These are phyloP conservation scores for Malus asiatica DNA, from an alignment of 306 rosid genomes.

Conservation along the genomic window DNA sequence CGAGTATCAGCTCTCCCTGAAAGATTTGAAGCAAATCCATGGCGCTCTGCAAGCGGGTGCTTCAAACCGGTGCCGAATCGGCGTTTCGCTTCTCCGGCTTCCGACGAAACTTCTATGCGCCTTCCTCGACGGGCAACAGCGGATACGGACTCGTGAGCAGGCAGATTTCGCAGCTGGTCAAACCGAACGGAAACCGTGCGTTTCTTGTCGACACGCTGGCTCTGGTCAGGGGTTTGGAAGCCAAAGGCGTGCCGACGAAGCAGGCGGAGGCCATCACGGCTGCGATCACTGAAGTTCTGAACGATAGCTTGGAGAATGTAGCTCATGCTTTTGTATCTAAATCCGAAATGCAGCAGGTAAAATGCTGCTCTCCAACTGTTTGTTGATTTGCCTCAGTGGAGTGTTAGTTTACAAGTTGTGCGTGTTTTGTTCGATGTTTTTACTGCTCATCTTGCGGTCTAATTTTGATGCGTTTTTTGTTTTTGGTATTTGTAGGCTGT, in stretches of 20 bases:
- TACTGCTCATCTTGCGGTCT: not conserved
- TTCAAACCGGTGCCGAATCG: conserved; percentile 2
- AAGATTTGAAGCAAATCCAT: not conserved
- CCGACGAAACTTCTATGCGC: not conserved
- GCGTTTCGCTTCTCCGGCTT: conserved; percentile 2
- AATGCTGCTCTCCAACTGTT: not conserved
- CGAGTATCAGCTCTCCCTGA: too few relatives aligned
- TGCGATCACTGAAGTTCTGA: conserved; percentile 41
- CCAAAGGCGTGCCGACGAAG: conserved; percentile 43
- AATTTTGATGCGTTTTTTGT: not conserved
- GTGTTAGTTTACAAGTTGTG: not conserved
- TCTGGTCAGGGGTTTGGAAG: conserved; percentile 53
- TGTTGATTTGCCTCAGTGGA: not conserved
- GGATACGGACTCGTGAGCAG: not conserved
- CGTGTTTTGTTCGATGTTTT: not conserved
- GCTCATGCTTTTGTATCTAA: conserved; percentile 42
- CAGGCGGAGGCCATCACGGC: conserved; percentile 64
- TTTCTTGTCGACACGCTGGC: conserved; percentile 55
- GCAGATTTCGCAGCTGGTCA: conserved; percentile 29
- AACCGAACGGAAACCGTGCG: conserved; percentile 40
- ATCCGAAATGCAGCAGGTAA: conserved; percentile 44
- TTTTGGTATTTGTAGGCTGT: conserved; percentile 26
- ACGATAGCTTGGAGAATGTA: conserved; percentile 50
- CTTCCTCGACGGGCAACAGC: not conserved
- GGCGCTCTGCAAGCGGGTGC: conserved; percentile 31